Conservation (phyloP, 1,284 basidiomycete genomes). For the Trichosporon coremiiforme region DNA sequence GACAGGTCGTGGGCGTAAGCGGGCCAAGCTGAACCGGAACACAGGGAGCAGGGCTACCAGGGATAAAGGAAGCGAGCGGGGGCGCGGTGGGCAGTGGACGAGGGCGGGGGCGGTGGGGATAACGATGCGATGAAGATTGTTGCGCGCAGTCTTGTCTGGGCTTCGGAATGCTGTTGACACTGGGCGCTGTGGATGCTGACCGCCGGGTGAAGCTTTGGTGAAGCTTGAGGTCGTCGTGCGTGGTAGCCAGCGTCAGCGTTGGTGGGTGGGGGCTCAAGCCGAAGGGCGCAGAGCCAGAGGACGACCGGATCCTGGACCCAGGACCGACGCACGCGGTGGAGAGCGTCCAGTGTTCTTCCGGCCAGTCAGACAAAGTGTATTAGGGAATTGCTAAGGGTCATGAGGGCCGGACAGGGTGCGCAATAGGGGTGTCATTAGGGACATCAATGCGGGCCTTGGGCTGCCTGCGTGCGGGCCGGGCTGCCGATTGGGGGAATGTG, state of each 20-base stretch:
- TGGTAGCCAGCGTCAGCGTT: background rate
- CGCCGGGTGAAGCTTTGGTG: background rate
- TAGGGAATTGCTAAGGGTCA: background rate
- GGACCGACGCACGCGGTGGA: background rate
- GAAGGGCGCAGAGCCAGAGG: background rate
- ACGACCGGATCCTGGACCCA: background rate
- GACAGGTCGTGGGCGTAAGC: conserved; percentile 8
- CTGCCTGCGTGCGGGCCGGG: background rate
- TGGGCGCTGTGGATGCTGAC: background rate
- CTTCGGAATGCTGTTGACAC: background rate
- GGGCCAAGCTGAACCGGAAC: background rate
- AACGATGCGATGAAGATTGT: background rate
- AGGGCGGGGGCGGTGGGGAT: background rate
- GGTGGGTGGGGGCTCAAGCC: background rate
- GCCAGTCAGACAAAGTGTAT: conserved; percentile 14
- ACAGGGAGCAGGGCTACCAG: background rate
- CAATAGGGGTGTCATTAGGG: conserved; percentile 1
- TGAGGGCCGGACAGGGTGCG: background rate
- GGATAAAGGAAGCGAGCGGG: background rate
- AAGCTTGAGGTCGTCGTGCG: background rate
- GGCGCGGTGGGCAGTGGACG: background rate
- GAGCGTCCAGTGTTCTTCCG: background rate
- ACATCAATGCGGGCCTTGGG: background rate
- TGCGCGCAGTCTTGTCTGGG: background rate
- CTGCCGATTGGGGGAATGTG: background rate